These are phyloP conservation scores for Lachnellula subtilissima DNA, from an alignment of 2,329 filamentous ascomycete genomes.

Conservation along the genomic window DNA sequence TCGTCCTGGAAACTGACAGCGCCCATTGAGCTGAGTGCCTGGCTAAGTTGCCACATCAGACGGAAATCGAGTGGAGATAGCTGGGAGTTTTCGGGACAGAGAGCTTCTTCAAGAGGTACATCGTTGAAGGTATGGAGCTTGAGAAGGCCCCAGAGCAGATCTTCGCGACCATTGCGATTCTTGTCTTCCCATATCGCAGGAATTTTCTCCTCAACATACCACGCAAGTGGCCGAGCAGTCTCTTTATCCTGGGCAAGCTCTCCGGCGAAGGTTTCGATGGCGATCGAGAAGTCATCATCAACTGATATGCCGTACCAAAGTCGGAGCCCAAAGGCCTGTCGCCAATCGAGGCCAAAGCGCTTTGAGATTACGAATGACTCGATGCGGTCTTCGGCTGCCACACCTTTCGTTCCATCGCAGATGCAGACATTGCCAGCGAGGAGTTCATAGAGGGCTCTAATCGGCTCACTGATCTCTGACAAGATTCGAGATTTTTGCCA, in stretches of 20 bases:
- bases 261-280: constrained; percentile 67
- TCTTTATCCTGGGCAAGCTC: constrained; percentile 71
- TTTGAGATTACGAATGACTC: constrained; percentile 77
- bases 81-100: constrained; percentile 73
- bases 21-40: constrained; percentile 51
- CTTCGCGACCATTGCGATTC: constrained; percentile 57
- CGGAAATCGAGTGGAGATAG: constrained; percentile 70
- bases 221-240: constrained; percentile 62
- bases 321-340: constrained; percentile 84
- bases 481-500: constrained; percentile 82
- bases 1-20: constrained; percentile 47
- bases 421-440: constrained; percentile 82
- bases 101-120: constrained; percentile 60
- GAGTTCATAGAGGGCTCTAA: constrained; percentile 85
- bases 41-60: constrained; percentile 79
- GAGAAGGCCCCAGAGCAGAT: constrained; percentile 81
- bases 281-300: constrained; percentile 64
- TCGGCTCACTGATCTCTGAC: constrained; percentile 78
- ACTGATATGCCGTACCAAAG: constrained; percentile 79
- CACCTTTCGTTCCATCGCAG: constrained; percentile 70
- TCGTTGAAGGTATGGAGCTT: constrained; percentile 69
- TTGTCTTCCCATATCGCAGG: constrained; percentile 57
- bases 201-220: constrained; percentile 59
- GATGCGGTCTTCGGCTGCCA: constrained; percentile 72
- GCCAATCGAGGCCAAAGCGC: constrained; percentile 85